A percentile compares a stretch with the other conserved stretches of the same genome.
Evolutionary conservation across 108 stramenopile genomes (phyloP).

Genomic region (Pelagomonas calceolata): DNA sequence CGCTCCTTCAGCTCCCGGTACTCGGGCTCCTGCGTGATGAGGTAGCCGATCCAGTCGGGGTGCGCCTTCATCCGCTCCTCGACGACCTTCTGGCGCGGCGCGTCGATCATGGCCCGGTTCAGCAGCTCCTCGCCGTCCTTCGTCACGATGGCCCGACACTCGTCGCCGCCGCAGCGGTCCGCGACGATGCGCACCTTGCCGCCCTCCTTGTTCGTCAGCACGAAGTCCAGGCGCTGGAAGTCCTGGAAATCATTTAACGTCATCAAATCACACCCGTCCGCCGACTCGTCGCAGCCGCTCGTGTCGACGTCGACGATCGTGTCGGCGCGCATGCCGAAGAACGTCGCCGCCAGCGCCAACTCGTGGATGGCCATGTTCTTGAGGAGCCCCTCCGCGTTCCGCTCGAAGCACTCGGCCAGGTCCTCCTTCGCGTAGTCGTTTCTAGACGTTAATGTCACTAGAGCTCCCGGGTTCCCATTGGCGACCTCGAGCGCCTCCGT

Average conservation of each 20-base stretch:
- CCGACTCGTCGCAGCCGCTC: too few relatives aligned
- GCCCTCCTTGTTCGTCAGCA: background rate
- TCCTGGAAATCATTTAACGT: background rate
- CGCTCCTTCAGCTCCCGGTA: conserved; percentile 81
- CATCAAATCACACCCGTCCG: background rate
- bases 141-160: background rate
- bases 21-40: conserved; percentile 81
- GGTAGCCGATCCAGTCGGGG: conserved; percentile 81
- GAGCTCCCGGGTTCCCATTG: conserved; percentile 51
- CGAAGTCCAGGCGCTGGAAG: background rate
- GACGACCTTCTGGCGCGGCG: conserved; percentile 62
- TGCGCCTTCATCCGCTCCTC: conserved; percentile 46
- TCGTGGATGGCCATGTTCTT: conserved; percentile 93
- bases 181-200: background rate
- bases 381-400: conserved; percentile 80
- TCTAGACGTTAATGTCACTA: conserved; percentile 74
- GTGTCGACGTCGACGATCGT: background rate
- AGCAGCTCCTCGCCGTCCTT: background rate
- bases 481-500: conserved; percentile 63
- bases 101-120: conserved; percentile 49
- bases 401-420: conserved; percentile 81
- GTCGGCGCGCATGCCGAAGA: conserved; percentile 1
- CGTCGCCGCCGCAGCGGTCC: conserved; percentile 8
- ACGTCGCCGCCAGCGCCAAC: background rate
- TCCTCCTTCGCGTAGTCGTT: conserved; percentile 58